Percentiles rank a stretch among this genome's conserved stretches.
Evolutionary conservation across 2,329 filamentous ascomycete genomes (phyloP).

Genomic region (Trichoderma koningii): DNA sequence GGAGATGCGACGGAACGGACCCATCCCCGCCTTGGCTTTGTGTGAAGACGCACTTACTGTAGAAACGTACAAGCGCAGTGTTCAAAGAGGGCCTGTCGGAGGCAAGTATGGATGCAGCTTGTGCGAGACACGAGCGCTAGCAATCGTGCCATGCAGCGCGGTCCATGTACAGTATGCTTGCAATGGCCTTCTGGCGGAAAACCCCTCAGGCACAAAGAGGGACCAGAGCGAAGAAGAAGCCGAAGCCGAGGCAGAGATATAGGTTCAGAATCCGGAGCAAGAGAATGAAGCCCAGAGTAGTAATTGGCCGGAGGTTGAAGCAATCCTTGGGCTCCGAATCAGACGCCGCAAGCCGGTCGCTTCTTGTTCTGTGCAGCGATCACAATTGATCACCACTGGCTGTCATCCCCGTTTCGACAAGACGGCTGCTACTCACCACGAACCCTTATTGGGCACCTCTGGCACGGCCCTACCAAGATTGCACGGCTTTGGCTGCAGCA

Average conservation of each 20-base stretch:
- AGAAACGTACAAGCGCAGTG: too few relatives aligned
- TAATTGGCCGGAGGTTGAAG: not conserved
- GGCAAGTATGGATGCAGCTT: not conserved
- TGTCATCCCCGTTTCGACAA: conserved; percentile 15
- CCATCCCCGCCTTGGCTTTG: conserved; percentile 16
- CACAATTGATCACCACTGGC: conserved; percentile 2
- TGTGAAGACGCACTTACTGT: not conserved
- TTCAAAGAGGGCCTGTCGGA: too few relatives aligned
- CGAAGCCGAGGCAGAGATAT: not conserved
- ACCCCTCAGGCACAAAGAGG: conserved; percentile 2
- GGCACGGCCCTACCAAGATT: too few relatives aligned
- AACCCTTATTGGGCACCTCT: not conserved
- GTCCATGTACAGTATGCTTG: too few relatives aligned
- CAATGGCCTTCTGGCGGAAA: not conserved
- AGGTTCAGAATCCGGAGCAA: not conserved
- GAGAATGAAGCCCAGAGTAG: not conserved
- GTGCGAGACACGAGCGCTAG: conserved; percentile 21
- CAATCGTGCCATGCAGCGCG: conserved; percentile 15
- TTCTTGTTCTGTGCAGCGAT: conserved; percentile 15
- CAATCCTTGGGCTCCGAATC: not conserved
- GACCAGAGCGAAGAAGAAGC: not conserved
- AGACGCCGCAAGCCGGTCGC: conserved; percentile 4
- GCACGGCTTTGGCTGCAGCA: conserved; percentile 4
- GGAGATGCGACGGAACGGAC: conserved; percentile 11
- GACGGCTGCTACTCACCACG: not conserved